Conservation (phyloP, 176 grass and related monocot species). For the Bromus sterilis region DNA sequence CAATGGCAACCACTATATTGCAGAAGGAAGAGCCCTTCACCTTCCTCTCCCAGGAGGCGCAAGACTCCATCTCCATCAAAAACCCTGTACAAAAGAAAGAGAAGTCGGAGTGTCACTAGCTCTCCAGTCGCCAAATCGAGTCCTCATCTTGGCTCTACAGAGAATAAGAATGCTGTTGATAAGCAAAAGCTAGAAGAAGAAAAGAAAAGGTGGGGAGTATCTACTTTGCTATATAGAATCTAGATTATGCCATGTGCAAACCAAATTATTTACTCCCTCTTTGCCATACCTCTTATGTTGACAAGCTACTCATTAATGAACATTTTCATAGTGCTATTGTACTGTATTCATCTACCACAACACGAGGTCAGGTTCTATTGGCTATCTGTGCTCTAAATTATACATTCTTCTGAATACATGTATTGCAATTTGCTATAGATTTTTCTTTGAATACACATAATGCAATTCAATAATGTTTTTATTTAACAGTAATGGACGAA, state of each 20-base stretch:
- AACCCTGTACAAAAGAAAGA: constrained; percentile 59
- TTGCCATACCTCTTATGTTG: background rate
- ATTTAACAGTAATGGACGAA: background rate
- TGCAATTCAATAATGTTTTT: background rate
- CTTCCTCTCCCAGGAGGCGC: constrained; percentile 46
- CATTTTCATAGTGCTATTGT: constrained; percentile 1
- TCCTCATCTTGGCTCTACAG: constrained; percentile 27
- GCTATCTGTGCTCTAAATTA: constrained; percentile 5
- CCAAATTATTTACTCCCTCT: background rate
- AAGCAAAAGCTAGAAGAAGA: constrained; percentile 90
- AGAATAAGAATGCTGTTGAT: constrained; percentile 62
- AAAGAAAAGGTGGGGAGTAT: constrained; percentile 92
- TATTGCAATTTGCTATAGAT: background rate
- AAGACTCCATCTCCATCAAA: constrained; percentile 52
- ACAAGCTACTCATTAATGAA: background rate
- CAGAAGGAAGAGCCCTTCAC: constrained; percentile 87
- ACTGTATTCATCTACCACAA: constrained; percentile 26
- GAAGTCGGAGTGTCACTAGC: constrained; percentile 48
- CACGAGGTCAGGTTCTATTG: constrained; percentile 28
- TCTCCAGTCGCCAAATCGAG: constrained; percentile 43
- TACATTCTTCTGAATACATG: background rate
- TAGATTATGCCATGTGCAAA: constrained; percentile 6
- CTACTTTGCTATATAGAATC: constrained; percentile 18
- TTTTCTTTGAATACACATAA: background rate
- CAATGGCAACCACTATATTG: constrained; percentile 15